Percentiles rank a stretch among this genome's conserved stretches.
Conservation (phyloP, 176 grass and related monocot species). For the Oryza rufipogon region DNA sequence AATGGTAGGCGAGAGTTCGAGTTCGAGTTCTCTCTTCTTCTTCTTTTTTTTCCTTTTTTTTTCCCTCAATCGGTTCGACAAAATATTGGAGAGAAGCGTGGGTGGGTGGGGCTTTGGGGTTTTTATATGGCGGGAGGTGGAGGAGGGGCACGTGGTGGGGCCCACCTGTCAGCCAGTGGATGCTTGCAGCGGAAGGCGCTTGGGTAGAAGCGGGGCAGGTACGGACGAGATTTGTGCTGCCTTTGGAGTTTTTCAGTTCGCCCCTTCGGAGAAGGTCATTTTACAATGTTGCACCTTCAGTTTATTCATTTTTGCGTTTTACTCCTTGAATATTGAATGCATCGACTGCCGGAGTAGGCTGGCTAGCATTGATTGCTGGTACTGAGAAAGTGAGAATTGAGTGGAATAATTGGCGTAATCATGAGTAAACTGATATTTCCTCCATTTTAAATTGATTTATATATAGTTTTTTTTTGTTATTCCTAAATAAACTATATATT, state of each 20-base stretch:
- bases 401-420: not conserved
- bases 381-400: not conserved
- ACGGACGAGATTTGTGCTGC: too few species aligned
- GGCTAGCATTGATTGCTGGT: not conserved
- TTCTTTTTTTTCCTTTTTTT: not conserved
- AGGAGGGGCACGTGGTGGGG: not conserved
- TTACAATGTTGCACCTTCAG: not conserved
- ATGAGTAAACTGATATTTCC: not conserved
- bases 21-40: not conserved
- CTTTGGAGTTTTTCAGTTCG: not conserved
- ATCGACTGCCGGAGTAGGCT: not conserved
- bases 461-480: too few species aligned
- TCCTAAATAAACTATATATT: too few species aligned
- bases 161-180: not conserved
- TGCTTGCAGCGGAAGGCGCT: not conserved
- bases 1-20: slow-evolving; percentile 37
- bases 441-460: too few species aligned
- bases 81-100: slow-evolving; percentile 7
- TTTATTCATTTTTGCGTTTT: too few species aligned
- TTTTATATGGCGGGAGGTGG: slow-evolving; percentile 19
- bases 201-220: not conserved
- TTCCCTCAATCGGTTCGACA: not conserved
- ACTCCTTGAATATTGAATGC: not conserved
- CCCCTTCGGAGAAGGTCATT: too few species aligned
- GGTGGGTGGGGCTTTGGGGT: slow-evolving; percentile 4